These are phyloP conservation scores for Phytophthora lateralis DNA, from an alignment of 352 stramenopile genomes.

Conservation along the genomic window DNA sequence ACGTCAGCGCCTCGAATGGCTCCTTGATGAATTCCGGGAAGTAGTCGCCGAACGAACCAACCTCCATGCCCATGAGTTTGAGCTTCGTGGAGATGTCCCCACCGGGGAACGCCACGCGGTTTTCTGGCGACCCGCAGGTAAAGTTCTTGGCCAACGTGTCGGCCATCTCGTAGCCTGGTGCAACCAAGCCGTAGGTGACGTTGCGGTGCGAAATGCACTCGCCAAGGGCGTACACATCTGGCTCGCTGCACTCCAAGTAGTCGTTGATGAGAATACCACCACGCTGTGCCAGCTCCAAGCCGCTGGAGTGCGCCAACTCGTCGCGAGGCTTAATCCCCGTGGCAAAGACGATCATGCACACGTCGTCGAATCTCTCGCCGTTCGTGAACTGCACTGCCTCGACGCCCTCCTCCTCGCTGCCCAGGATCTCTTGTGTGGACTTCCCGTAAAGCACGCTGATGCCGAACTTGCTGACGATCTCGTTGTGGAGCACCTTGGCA, in stretches of 20 bases:
- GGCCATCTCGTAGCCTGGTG: slow-evolving; percentile 92
- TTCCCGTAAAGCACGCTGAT: slow-evolving; percentile 91
- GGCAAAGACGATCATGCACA: slow-evolving; percentile 93
- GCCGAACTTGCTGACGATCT: slow-evolving; percentile 86
- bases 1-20: slow-evolving; percentile 73
- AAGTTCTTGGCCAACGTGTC: slow-evolving; percentile 88
- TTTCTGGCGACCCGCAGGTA: slow-evolving; percentile 24
- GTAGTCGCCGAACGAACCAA: slow-evolving; percentile 91
- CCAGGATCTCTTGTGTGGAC: slow-evolving; percentile 67
- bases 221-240: slow-evolving; percentile 88
- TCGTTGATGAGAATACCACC: slow-evolving; percentile 93
- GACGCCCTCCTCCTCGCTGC: slow-evolving; percentile 59
- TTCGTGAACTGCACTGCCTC: slow-evolving; percentile 81
- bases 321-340: slow-evolving; percentile 93
- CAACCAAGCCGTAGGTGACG: slow-evolving; percentile 94
- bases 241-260: slow-evolving; percentile 74
- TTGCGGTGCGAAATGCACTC: slow-evolving; percentile 92
- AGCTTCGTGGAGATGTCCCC: slow-evolving; percentile 93
- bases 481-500: slow-evolving; percentile 87
- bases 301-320: slow-evolving; percentile 73
- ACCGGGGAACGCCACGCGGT: slow-evolving; percentile 72
- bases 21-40: slow-evolving; percentile 79
- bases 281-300: slow-evolving; percentile 74
- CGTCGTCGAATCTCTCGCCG: slow-evolving; percentile 75
- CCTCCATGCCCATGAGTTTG: slow-evolving; percentile 94